A percentile compares a stretch with the other conserved stretches of the same genome.
Conservation (phyloP, 768 basidiomycete species). For the Astraeus odoratus region DNA sequence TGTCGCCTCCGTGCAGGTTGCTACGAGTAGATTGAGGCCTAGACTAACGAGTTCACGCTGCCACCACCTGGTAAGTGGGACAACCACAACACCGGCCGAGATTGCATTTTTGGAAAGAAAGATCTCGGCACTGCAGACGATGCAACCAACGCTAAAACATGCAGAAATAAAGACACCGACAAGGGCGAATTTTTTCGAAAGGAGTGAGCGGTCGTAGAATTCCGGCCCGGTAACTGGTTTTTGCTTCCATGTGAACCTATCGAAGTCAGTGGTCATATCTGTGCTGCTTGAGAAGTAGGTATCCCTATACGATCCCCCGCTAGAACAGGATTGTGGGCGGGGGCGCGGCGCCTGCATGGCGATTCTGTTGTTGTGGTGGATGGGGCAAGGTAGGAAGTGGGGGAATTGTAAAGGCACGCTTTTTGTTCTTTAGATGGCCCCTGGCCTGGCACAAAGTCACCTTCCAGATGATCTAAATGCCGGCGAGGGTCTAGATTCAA, state of each 20-base stretch:
- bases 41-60: slow-evolving; percentile 17
- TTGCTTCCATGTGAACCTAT: slow-evolving; percentile 15
- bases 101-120: slow-evolving; percentile 17
- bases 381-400: too few species aligned
- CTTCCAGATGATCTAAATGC: too few species aligned
- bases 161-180: slow-evolving; percentile 18
- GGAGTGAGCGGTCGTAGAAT: slow-evolving; percentile 22
- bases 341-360: neutral
- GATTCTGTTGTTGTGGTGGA: neutral
- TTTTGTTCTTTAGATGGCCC: too few species aligned
- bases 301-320: neutral
- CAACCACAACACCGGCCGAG: slow-evolving; percentile 19
- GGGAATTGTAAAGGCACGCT: too few species aligned
- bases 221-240: slow-evolving; percentile 18
- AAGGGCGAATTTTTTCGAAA: slow-evolving; percentile 17
- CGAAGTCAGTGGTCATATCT: slow-evolving; percentile 13
- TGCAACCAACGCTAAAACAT: slow-evolving; percentile 18
- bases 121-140: slow-evolving; percentile 18
- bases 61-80: slow-evolving; percentile 9
- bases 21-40: slow-evolving; percentile 23
- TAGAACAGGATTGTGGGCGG: neutral
- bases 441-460: too few species aligned
- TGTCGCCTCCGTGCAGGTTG: slow-evolving; percentile 23
- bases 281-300: slow-evolving; percentile 1
- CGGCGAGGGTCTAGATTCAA: too few species aligned